Percentiles rank a stretch among this genome's conserved stretches.
These are phyloP conservation scores for Wolfiporia cocos DNA, from an alignment of 1,284 basidiomycete genomes.

Conservation along the genomic window DNA sequence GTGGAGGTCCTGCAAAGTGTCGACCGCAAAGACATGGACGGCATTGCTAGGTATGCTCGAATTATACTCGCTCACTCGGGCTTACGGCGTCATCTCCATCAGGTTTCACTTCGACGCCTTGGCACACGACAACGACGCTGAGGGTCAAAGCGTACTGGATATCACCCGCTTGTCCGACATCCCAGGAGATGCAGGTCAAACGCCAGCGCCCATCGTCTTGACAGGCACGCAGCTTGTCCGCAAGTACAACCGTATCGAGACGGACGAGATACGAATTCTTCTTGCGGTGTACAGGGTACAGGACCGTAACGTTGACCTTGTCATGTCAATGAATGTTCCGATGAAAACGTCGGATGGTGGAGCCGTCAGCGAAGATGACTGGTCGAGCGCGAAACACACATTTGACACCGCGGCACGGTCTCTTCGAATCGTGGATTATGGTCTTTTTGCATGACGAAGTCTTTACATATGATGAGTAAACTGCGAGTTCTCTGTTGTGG, in stretches of 20 bases:
- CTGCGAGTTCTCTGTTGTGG: too few species aligned
- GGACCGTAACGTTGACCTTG: slow-evolving; percentile 68
- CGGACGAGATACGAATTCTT: slow-evolving; percentile 70
- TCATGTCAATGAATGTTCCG: slow-evolving; percentile 80
- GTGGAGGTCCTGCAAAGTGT: slow-evolving; percentile 83
- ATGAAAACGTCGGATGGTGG: slow-evolving; percentile 38
- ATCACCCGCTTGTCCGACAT: slow-evolving; percentile 39
- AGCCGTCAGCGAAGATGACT: slow-evolving; percentile 32
- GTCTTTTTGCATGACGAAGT: slow-evolving; percentile 58
- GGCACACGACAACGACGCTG: slow-evolving; percentile 88
- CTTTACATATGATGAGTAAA: too few species aligned
- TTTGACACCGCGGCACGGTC: slow-evolving; percentile 57
- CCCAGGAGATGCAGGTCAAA: slow-evolving; percentile 18
- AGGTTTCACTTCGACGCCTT: slow-evolving; percentile 92
- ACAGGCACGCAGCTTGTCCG: slow-evolving; percentile 64
- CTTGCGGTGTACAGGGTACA: slow-evolving; percentile 78
- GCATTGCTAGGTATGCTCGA: slow-evolving; percentile 61
- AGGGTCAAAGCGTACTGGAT: slow-evolving; percentile 38
- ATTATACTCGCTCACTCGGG: not conserved
- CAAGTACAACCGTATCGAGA: slow-evolving; percentile 65
- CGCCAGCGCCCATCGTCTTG: slow-evolving; percentile 58
- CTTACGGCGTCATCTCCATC: slow-evolving; percentile 2
- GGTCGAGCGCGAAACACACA: slow-evolving; percentile 35
- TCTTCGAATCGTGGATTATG: slow-evolving; percentile 67
- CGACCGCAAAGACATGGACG: slow-evolving; percentile 45